Conservation (phyloP, 441 rosid species). For the Jatropha multifida region DNA sequence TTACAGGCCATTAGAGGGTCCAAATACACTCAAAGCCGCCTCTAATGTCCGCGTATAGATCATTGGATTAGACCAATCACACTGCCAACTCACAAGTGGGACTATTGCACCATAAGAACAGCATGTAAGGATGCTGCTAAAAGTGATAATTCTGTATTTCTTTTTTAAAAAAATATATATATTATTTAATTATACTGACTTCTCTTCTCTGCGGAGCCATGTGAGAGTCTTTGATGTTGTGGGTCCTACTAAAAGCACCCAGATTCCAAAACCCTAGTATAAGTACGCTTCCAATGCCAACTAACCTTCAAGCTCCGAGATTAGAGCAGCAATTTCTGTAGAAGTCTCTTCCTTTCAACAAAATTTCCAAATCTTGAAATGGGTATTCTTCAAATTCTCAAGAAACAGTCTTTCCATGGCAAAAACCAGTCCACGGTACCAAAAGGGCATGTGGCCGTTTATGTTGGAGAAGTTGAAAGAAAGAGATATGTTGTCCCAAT, state of each 20-base stretch:
- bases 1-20: background rate
- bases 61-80: background rate
- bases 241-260: background rate
- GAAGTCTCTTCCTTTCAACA: background rate
- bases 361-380: slow-evolving; percentile 1
- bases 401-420: slow-evolving; percentile 12
- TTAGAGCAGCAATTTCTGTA: background rate
- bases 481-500: slow-evolving; percentile 79
- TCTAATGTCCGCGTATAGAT: background rate
- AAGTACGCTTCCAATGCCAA: background rate
- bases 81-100: slow-evolving; percentile 2
- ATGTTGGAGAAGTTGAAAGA: slow-evolving; percentile 64
- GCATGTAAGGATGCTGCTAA: too few relatives aligned
- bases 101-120: background rate
- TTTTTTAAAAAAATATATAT: too few relatives aligned
- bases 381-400: slow-evolving; percentile 35
- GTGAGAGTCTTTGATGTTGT: background rate
- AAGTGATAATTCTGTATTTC: too few relatives aligned
- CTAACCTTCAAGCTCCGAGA: background rate
- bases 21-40: background rate
- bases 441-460: slow-evolving; percentile 81
- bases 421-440: slow-evolving; percentile 53
- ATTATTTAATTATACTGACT: background rate
- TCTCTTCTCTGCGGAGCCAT: background rate
- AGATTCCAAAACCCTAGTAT: background rate